Base-by-base conservation (phyloP, 129 eudicot genomes). In the Mikania micrantha region DNA sequence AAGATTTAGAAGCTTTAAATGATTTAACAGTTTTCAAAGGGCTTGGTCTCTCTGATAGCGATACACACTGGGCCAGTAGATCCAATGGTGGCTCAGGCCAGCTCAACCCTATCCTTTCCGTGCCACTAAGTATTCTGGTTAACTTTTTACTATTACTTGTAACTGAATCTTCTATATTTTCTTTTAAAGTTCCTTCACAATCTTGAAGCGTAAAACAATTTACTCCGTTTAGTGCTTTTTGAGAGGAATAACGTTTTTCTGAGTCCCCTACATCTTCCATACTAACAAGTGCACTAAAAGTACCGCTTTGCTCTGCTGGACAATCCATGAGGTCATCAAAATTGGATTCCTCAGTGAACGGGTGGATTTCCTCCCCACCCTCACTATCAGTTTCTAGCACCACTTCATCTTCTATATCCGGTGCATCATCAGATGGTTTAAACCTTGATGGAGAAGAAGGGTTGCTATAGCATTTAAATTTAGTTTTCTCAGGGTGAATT, bases 371-470 rank as follows among this genome's bases (percentile, higher is more conserved):
- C 65, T 78, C 92, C 60, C 83, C 99, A 1, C 77, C 74, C n/a
- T 84, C 96, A 65, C 96, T 86, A 66, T 89, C 99, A 16, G 78
- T 84, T 72, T 76, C 96, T 47, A 84, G 83, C 22, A 82, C 40
- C 40, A 93, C 60, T 65, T 84, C 99, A 15, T 89, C 96, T 80
- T 80, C 96, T 17, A 93, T 67, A 73, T 84, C 83, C 5, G 81
- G 96, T 50, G 80, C 81, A 83, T 89, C 96, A 35, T 75, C 93
- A 20, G 79, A 75, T 52, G 95, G 95, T 80, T 81, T 81, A 53
- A 86, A 93, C 80, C 81, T 79, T 79, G 99, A 78, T 27, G 99
- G 99, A 71, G 99, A 93, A 45, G 99, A 73, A 41, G 99, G 99
- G 69, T 89, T 86, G 74, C 95, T 93, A 83, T 75, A 89, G 79